Evolutionary conservation across 345 rosid species (phyloP).

Genomic region (Eucalyptus globulus): DNA sequence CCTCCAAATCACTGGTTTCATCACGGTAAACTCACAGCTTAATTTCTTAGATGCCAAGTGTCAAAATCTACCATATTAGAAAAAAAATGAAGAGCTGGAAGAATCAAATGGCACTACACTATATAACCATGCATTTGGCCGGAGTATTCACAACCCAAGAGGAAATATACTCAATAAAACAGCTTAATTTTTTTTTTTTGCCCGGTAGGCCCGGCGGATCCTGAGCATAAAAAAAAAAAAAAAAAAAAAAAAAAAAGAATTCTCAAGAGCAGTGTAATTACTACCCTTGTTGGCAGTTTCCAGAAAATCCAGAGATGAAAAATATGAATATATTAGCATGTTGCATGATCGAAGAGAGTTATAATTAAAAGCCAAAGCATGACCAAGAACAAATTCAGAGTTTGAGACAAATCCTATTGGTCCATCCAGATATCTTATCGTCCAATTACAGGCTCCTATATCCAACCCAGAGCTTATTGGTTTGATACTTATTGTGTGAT

Average conservation of each 20-base stretch:
- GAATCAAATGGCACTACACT: background rate
- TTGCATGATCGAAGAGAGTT: conserved; percentile 37
- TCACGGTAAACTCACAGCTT: conserved; percentile 3
- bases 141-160: background rate
- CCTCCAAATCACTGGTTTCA: background rate
- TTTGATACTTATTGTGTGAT: conserved; percentile 52
- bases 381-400: conserved; percentile 44
- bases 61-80: no score
- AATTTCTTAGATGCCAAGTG: background rate
- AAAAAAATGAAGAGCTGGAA: background rate
- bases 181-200: no score
- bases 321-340: conserved; percentile 53
- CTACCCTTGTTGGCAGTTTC: conserved; percentile 13
- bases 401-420: conserved; percentile 39
- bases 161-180: background rate
- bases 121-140: background rate
- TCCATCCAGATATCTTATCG: conserved; percentile 37
- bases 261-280: background rate
- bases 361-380: conserved; percentile 38
- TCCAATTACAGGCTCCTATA: conserved; percentile 93
- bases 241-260: background rate
- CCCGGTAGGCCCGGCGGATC: no score
- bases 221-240: no score
- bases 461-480: conserved; percentile 80
- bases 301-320: conserved; percentile 15